Base-by-base conservation (phyloP, 2,329 filamentous ascomycete species). In the Dothidotthia symphoricarpi region DNA sequence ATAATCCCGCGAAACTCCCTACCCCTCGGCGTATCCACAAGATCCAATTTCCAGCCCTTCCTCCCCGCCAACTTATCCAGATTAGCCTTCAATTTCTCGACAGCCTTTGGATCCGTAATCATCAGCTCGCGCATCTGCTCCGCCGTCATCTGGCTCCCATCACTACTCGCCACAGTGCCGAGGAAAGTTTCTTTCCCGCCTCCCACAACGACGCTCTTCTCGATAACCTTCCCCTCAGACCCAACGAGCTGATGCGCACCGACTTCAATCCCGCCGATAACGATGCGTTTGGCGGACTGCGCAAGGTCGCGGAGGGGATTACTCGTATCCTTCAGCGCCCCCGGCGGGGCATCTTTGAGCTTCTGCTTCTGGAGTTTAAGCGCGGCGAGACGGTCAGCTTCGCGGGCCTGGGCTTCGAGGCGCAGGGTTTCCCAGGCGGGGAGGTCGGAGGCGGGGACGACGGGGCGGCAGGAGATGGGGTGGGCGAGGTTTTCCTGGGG, bases 401-500 rank as follows among this genome's bases (percentile, higher is more conserved):
- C 55, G 7, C 42, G 45, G 9, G 53, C 38, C 17, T 64, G 59
- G n/a, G 61, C 62, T 22, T 65, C 57, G 8, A 67, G 50, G 26
- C 57, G 55, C 16, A 55, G 54, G 2, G 45, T 36, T 3, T 58
- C 53, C 70, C 75, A 79, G 56, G 64, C 71, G 31, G 61, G 63
- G 46, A 72, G 64, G 28, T 80, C 76, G 9, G 80, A 69, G 24
- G 81, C 75, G 2, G 70, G 63, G 15, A 90, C 71, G 34, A 96
- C 82, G 38, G 83, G 80, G 16, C 80, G 78, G 63, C 90, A 96
- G 45, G 76, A 79, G 45, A 96, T 89, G 8, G 79, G 70, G 61
- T 95, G 85, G 5, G 88, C 83, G 41, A 80, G 79, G 37, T 85
- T 85, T 45, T 88, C 83, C 53, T 85, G 81, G 0, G 88, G 87